Percentiles rank a stretch among this genome's conserved stretches.
Conservation (phyloP, 148 eudicot species). For the Camellia granthamiana region DNA sequence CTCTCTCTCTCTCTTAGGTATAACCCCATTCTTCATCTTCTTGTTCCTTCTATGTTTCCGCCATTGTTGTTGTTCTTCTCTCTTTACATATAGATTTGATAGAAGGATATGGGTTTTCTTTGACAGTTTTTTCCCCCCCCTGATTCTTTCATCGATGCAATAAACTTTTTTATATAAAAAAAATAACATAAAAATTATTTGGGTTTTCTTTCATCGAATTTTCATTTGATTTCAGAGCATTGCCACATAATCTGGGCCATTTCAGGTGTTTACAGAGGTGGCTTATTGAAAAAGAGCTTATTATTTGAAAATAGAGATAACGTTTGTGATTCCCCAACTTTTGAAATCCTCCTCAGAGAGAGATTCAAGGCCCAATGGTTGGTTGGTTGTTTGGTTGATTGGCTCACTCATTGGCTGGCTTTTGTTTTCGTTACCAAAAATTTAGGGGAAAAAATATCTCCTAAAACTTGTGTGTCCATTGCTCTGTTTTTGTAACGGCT, state of each 20-base stretch:
- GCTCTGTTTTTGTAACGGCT: conserved; percentile 10
- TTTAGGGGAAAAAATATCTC: not conserved
- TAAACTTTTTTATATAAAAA: too few relatives aligned
- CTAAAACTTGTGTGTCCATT: not conserved
- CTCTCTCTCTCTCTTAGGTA: not conserved
- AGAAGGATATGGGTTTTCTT: not conserved
- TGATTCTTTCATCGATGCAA: too few relatives aligned
- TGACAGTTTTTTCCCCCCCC: not conserved
- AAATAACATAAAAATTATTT: too few relatives aligned
- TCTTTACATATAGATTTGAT: not conserved
- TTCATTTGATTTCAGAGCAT: too few relatives aligned
- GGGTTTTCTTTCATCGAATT: too few relatives aligned
- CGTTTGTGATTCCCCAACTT: not conserved
- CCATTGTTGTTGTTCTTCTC: not conserved
- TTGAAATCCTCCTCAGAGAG: not conserved
- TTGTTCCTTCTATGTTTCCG: not conserved
- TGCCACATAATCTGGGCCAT: too few relatives aligned
- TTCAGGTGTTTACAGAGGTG: too few relatives aligned
- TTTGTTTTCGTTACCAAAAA: not conserved
- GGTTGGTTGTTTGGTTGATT: not conserved
- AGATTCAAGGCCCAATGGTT: not conserved
- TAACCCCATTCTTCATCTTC: not conserved
- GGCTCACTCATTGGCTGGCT: not conserved
- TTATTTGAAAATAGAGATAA: not conserved
- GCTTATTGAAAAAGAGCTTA: too few relatives aligned